Evolutionary conservation across 2,329 filamentous ascomycete genomes (phyloP).

Genomic region (Fusarium sp.): DNA sequence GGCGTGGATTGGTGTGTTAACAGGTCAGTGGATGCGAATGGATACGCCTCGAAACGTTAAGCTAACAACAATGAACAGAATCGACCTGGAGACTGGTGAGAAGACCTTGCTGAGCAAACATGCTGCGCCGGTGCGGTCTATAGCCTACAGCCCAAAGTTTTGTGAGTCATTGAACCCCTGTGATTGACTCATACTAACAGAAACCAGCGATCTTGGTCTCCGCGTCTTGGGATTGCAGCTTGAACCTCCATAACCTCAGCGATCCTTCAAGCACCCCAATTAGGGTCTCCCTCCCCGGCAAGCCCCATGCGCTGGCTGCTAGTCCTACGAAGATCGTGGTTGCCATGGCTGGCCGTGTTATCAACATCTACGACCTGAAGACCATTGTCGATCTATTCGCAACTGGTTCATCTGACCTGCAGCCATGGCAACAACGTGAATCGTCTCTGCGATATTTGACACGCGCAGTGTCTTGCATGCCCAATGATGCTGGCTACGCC

Average conservation of each 20-base stretch:
- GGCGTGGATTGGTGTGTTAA: slow-evolving; percentile 89
- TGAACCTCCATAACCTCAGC: slow-evolving; percentile 81
- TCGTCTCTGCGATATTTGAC: slow-evolving; percentile 97
- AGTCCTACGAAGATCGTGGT: slow-evolving; percentile 87
- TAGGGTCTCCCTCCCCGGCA: slow-evolving; percentile 78
- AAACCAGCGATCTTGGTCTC: slow-evolving; percentile 78
- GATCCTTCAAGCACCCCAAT: slow-evolving; percentile 65
- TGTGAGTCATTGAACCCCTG: slow-evolving; percentile 55
- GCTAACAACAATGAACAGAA: slow-evolving; percentile 47
- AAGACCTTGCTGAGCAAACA: slow-evolving; percentile 84
- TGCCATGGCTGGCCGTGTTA: slow-evolving; percentile 92
- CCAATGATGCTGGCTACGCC: slow-evolving; percentile 93
- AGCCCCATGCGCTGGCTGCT: slow-evolving; percentile 87
- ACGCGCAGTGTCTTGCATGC: slow-evolving; percentile 93
- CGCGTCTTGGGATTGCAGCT: slow-evolving; percentile 90
- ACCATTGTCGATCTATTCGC: slow-evolving; percentile 68
- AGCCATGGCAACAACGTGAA: slow-evolving; percentile 93
- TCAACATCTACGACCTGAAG: slow-evolving; percentile 92
- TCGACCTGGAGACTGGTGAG: slow-evolving; percentile 78
- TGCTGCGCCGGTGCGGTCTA: slow-evolving; percentile 79
- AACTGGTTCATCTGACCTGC: slow-evolving; percentile 59
- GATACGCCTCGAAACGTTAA: background rate
- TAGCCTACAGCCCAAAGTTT: slow-evolving; percentile 82
- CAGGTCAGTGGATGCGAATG: slow-evolving; percentile 59
- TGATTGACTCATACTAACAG: slow-evolving; percentile 24